A percentile compares a stretch with the other conserved stretches of the same genome.
Conservation (phyloP, 148 eudicot genomes). For the Chenopodium berlandieri region DNA sequence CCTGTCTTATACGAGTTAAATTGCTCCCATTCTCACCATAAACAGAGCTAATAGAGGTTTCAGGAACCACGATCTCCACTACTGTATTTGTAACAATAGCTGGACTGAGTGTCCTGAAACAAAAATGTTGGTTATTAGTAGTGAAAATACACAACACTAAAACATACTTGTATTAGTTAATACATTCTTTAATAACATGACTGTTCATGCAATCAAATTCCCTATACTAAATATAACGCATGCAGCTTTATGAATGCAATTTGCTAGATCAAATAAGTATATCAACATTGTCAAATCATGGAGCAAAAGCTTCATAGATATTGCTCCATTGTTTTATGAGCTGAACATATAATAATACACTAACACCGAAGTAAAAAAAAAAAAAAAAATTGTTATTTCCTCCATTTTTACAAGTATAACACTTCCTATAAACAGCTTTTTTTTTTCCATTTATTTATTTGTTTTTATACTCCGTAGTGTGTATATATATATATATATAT, state of each 20-base stretch:
- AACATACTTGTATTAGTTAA: not conserved
- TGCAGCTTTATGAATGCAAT: no score
- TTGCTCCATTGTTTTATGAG: not conserved
- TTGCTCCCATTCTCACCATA: conserved; percentile 72
- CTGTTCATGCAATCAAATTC: not conserved
- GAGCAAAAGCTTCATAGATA: not conserved
- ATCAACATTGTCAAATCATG: not conserved
- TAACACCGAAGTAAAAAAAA: no score
- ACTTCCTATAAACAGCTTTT: no score
- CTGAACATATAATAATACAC: not conserved
- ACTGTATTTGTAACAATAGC: conserved; percentile 68
- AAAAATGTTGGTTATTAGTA: not conserved
- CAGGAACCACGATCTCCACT: conserved; percentile 66
- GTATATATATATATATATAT: no score
- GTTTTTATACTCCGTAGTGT: no score
- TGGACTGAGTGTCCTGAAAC: conserved; percentile 45
- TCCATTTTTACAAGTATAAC: no score
- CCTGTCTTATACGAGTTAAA: conserved; percentile 70
- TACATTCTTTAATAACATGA: not conserved
- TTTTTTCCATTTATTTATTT: no score
- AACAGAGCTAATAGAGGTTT: conserved; percentile 47
- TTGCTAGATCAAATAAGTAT: not conserved
- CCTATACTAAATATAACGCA: not conserved
- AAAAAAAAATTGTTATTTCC: no score
- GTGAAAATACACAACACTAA: not conserved